phyloP scores from a whole-genome alignment of 345 rosid genomes.

The Boechera retrofracta region DNA sequence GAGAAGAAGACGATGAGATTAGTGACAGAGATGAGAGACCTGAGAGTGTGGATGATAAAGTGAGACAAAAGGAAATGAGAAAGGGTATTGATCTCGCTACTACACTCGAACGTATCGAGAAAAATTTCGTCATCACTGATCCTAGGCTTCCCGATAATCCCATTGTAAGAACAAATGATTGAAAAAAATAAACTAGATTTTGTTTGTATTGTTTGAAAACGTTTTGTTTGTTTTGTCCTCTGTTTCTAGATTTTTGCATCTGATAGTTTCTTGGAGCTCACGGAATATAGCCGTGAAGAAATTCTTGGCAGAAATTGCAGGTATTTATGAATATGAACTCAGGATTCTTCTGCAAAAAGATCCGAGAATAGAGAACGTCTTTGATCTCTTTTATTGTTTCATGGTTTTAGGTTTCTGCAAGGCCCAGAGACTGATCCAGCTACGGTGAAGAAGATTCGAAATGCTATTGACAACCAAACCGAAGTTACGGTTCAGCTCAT shows the following conservation, averaged over 20 bases:
- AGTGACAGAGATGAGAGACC: conserved; percentile 69
- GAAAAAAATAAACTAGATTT: too few species aligned
- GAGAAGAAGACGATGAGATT: conserved; percentile 53
- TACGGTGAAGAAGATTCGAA: conserved; percentile 85
- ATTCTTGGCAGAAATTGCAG: conserved; percentile 97
- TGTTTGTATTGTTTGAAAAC: neutral
- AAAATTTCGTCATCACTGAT: conserved; percentile 96
- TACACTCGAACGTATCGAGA: conserved; percentile 98
- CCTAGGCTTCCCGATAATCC: conserved; percentile 98
- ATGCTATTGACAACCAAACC: conserved; percentile 86
- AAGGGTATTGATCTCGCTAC: conserved; percentile 98
- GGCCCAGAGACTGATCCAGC: conserved; percentile 98
- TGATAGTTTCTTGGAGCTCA: conserved; percentile 96
- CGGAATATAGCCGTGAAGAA: conserved; percentile 98
- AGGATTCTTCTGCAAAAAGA: neutral
- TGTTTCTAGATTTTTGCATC: conserved; percentile 88
- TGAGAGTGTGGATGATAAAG: conserved; percentile 79
- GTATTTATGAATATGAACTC: conserved; percentile 40
- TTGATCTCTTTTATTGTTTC: neutral
- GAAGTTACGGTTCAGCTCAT: conserved; percentile 95
- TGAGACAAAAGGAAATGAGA: conserved; percentile 92
- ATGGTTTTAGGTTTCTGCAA: conserved; percentile 73
- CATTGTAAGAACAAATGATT: conserved; percentile 61
- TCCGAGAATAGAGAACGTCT: neutral
- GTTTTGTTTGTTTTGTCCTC: neutral